Base-by-base conservation (phyloP, 768 basidiomycete species). In the Baorangia bicolor region DNA sequence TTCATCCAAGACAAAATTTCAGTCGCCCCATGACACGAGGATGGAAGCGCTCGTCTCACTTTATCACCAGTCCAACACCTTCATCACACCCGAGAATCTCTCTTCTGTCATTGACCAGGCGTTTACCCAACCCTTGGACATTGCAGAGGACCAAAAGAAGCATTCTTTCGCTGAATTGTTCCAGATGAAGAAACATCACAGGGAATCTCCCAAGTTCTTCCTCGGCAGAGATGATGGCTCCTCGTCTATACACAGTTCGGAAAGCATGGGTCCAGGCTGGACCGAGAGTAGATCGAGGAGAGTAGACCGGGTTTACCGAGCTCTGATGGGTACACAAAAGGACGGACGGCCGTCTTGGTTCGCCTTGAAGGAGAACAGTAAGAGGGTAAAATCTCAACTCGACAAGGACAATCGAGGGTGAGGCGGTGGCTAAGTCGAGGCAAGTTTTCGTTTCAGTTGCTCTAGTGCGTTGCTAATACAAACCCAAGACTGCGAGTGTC, bases 21-120 rank as follows among this genome's bases (percentile, higher is more conserved):
- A 60, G 47, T 60, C 64, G 5, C 50, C 60, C 18, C 56, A 61
- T 47, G 63, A 72, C 48, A 51, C 51, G 39, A 79, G 75, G 73
- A 77, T 90, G 75, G 86, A 87, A 56, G 85, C 88, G 4, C 84
- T 92, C 58, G 80, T 91, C 58, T 78, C 83, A 11, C 80, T 92
- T 50, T 92, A 92, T 75, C 90, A 93, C 75, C 83, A 90, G 73
- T 74, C 85, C 46, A 82, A 82, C 53, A 73, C 76, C 2, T 90
- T 88, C 74, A 80, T 93, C 59, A 89, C 89, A 12, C 75, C 75
- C 21, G 86, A 88, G 59, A 91, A 81, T 64, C 81, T 93, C 30
- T 77, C 81, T 20, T 64, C 77, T 21, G 75, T 74, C 53, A 91
- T 92, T 51, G 86, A 90, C 72, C 69, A 78, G 16, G 84, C 84